Evolutionary conservation across 129 eudicot species (phyloP).

Genomic region (Logfia minima): DNA sequence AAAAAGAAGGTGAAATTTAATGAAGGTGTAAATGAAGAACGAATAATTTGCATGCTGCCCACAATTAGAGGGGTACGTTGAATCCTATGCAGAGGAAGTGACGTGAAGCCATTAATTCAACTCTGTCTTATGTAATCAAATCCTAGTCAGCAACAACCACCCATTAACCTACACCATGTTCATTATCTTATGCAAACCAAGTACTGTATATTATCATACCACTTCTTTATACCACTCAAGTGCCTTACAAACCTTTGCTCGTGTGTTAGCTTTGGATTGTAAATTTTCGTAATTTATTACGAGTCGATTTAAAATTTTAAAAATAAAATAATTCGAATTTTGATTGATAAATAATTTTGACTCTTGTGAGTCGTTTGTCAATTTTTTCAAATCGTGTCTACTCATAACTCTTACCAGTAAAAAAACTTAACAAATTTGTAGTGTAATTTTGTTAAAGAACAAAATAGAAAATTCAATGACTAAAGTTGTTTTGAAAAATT

Average conservation of each 20-base stretch:
- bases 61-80: background rate
- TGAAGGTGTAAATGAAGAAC: background rate
- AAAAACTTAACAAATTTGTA: no score
- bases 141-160: background rate
- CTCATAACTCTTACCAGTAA: no score
- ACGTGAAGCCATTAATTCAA: background rate
- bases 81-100: background rate
- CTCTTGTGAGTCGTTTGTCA: no score
- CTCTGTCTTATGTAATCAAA: background rate
- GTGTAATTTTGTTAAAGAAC: no score
- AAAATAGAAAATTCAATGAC: no score
- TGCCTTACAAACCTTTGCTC: background rate
- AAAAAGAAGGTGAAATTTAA: background rate
- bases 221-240: background rate
- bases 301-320: no score
- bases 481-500: no score
- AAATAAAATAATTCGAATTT: fast-evolving
- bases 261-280: background rate
- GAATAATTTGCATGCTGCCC: background rate
- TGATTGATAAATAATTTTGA: no score
- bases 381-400: no score
- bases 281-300: no score
- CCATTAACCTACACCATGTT: constrained; percentile 32
- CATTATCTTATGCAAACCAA: constrained; percentile 37
- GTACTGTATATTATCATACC: background rate